phyloP scores from a whole-genome alignment of 78 protist species.

The Dictyostelium firmibasis region DNA sequence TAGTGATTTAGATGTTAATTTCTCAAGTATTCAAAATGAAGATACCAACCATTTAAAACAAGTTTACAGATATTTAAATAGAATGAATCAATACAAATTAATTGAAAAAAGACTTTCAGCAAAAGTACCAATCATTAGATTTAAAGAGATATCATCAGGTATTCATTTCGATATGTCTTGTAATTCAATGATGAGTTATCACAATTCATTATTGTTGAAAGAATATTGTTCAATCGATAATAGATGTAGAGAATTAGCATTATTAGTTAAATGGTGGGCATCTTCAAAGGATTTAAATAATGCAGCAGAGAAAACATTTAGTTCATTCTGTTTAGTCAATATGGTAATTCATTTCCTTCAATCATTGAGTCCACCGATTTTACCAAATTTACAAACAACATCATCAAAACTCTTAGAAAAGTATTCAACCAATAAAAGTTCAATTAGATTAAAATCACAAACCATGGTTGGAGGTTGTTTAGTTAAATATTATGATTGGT shows the following conservation, averaged over 20 bases:
- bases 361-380: slow-evolving; percentile 22
- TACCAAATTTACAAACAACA: slow-evolving; percentile 23
- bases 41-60: not conserved
- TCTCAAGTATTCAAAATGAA: not conserved
- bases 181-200: not conserved
- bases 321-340: slow-evolving; percentile 14
- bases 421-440: not conserved
- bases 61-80: not conserved
- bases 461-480: not conserved
- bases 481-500: not conserved
- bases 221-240: not conserved
- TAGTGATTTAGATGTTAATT: slow-evolving; percentile 18
- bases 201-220: slow-evolving; percentile 15
- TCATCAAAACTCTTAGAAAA: not conserved
- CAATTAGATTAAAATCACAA: not conserved
- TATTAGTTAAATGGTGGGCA: slow-evolving; percentile 14
- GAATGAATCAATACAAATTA: not conserved
- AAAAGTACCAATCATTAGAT: slow-evolving; percentile 36
- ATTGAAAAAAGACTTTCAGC: not conserved
- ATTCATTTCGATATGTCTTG: slow-evolving; percentile 41
- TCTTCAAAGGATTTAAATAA: slow-evolving; percentile 13
- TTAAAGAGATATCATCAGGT: not conserved
- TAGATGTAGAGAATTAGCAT: not conserved
- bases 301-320: not conserved
- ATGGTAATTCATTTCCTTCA: slow-evolving; percentile 53